Conservation (phyloP, 495 filamentous ascomycete species). For the Penicillium bialowiezense region DNA sequence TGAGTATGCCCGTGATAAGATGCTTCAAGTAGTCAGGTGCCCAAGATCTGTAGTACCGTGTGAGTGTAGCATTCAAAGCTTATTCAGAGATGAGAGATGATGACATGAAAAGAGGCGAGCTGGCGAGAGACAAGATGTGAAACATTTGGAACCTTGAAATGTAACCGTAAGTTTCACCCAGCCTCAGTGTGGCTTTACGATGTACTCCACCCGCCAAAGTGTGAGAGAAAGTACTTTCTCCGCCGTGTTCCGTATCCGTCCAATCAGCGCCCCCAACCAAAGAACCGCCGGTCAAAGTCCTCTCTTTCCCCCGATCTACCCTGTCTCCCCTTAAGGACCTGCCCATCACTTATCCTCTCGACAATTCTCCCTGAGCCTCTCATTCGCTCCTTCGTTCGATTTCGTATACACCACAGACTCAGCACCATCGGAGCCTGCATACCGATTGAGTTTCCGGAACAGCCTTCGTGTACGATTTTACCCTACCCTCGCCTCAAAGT, state of each 20-base stretch:
- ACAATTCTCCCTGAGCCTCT: no score
- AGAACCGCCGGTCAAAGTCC: constrained; percentile 10
- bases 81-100: neutral
- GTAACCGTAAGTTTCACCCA: constrained; percentile 6
- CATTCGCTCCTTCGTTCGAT: neutral
- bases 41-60: constrained; percentile 20
- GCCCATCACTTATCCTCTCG: neutral
- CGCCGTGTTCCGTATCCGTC: constrained; percentile 9
- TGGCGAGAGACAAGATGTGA: constrained; percentile 3
- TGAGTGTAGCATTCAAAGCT: neutral
- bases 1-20: no score
- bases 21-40: constrained; percentile 14
- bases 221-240: constrained; percentile 6
- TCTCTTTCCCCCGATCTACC: constrained; percentile 4
- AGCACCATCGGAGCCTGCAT: neutral
- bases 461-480: neutral
- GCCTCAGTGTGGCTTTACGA: constrained; percentile 9
- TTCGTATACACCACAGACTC: neutral
- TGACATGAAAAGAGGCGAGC: constrained; percentile 1
- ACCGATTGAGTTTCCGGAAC: neutral
- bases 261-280: constrained; percentile 5
- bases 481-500: constrained; percentile 4
- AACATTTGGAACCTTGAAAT: constrained; percentile 1
- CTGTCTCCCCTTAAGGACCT: constrained; percentile 1
- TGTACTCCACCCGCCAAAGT: constrained; percentile 6